Conservation (phyloP, 2,329 filamentous ascomycete species). For the Penicillium psychrosexuale region DNA sequence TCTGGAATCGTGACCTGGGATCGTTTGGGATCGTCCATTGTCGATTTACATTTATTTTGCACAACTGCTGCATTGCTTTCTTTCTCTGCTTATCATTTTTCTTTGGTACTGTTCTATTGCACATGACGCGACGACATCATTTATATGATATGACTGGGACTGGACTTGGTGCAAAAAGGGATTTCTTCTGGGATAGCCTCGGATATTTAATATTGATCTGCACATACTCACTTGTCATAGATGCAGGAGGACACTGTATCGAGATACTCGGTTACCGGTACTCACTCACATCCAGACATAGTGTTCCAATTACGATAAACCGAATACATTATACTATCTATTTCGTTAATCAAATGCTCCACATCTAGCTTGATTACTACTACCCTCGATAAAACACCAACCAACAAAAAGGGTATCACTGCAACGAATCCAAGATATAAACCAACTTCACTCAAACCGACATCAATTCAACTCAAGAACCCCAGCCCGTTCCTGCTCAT, state of each 20-base stretch:
- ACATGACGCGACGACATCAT: conserved; percentile 18
- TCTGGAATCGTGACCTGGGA: conserved; percentile 8
- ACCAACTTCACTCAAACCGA: neutral
- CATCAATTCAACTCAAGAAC: conserved; percentile 9
- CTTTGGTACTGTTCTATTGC: conserved; percentile 3
- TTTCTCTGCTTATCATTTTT: neutral
- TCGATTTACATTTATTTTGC: neutral
- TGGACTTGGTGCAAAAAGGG: neutral
- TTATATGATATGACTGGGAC: conserved; percentile 2
- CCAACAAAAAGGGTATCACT: neutral
- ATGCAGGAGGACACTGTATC: neutral
- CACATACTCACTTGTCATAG: neutral
- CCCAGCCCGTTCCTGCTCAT: conserved; percentile 21
- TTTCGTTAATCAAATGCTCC: neutral
- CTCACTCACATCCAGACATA: neutral
- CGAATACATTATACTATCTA: neutral
- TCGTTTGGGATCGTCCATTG: conserved; percentile 12
- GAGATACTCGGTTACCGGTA: neutral
- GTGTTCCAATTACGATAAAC: neutral
- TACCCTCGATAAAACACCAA: neutral
- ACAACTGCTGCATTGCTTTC: neutral
- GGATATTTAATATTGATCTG: conserved; percentile 16
- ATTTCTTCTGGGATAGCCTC: conserved; percentile 6
- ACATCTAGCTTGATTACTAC: neutral
- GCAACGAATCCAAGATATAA: neutral